Percentiles rank a stretch among this genome's conserved stretches.
phyloP scores from a whole-genome alignment of 768 basidiomycete species.

The Daedalea quercina region DNA sequence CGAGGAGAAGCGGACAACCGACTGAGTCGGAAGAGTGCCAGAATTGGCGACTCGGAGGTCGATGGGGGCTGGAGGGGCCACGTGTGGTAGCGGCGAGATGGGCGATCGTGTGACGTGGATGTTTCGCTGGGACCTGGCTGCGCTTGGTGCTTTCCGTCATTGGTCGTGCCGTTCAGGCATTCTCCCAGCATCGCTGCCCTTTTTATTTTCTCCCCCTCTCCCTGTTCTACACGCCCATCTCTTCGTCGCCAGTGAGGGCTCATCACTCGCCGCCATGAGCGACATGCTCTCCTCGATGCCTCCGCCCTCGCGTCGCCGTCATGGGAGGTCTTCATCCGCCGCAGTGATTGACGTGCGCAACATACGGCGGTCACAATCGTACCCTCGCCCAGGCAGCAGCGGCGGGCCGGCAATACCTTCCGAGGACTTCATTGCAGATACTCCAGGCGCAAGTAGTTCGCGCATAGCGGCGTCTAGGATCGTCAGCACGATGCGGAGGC shows the following conservation, averaged over 20 bases:
- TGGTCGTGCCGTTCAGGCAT: neutral
- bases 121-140: neutral
- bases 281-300: neutral
- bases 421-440: neutral
- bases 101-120: too few relatives aligned
- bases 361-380: neutral
- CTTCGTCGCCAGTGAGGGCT: too few relatives aligned
- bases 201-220: neutral
- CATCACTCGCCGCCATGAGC: neutral
- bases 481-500: constrained; percentile 12
- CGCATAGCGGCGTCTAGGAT: constrained; percentile 13
- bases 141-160: neutral
- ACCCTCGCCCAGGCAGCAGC: neutral
- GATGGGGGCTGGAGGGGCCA: neutral
- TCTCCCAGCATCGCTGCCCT: neutral
- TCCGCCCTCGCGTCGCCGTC: neutral
- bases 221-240: neutral
- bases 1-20: too few relatives aligned
- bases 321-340: neutral
- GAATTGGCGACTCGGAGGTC: too few relatives aligned
- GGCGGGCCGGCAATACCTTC: neutral
- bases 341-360: neutral
- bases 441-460: constrained; percentile 7
- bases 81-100: neutral
- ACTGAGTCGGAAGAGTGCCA: too few relatives aligned